Evolutionary conservation across 306 rosid genomes (phyloP).

Genomic region (Dalbergia cultrata): DNA sequence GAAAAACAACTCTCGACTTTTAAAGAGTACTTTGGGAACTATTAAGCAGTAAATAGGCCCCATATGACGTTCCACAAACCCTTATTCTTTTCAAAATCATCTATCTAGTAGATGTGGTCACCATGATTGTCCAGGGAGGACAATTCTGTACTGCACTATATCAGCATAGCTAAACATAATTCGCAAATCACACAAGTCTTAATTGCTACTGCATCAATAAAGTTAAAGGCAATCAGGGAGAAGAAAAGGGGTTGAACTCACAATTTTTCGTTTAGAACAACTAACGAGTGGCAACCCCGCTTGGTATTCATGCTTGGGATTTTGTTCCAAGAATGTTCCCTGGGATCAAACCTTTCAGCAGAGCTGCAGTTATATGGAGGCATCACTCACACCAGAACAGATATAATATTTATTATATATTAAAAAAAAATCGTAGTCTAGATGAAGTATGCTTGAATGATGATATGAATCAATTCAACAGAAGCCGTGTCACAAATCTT

Average conservation of each 20-base stretch:
- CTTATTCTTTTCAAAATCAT: background rate
- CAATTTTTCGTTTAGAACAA: constrained; percentile 70
- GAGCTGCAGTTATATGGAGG: constrained; percentile 60
- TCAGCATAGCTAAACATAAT: background rate
- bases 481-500: constrained; percentile 49
- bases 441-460: constrained; percentile 5
- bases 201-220: constrained; percentile 1
- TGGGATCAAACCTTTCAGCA: constrained; percentile 85
- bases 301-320: constrained; percentile 58
- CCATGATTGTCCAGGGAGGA: constrained; percentile 21
- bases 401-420: background rate
- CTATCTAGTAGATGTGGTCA: background rate
- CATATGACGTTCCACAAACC: background rate
- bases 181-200: constrained; percentile 18
- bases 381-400: constrained; percentile 35
- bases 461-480: constrained; percentile 14
- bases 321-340: constrained; percentile 83
- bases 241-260: constrained; percentile 49
- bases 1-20: no score
- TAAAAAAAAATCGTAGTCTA: background rate
- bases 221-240: constrained; percentile 27
- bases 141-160: constrained; percentile 4
- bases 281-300: constrained; percentile 63
- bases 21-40: background rate
- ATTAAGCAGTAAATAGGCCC: constrained; percentile 11